These are phyloP conservation scores for Salvia splendens DNA, from an alignment of 257 asterid genomes.

Conservation along the genomic window DNA sequence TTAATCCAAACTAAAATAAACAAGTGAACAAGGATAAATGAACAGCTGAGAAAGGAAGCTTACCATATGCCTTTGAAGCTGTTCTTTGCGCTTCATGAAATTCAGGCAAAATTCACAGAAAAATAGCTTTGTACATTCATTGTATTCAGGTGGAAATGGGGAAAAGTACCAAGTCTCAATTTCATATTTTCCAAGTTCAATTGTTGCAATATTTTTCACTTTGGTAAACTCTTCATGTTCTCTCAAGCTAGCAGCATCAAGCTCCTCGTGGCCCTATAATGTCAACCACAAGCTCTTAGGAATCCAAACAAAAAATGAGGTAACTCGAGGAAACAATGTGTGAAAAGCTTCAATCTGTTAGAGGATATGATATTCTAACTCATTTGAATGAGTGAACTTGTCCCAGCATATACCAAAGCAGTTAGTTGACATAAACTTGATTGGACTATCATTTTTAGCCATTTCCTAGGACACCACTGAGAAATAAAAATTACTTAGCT, in stretches of 20 bases:
- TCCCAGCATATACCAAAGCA: background rate
- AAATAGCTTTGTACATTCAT: slow-evolving; percentile 79
- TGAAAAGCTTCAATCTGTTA: background rate
- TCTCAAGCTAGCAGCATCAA: slow-evolving; percentile 97
- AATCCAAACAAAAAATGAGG: slow-evolving; percentile 17
- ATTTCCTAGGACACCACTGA: slow-evolving; percentile 11
- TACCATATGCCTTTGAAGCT: slow-evolving; percentile 94
- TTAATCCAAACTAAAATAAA: slow-evolving; percentile 18
- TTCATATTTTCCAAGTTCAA: slow-evolving; percentile 95
- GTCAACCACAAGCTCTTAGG: slow-evolving; percentile 22
- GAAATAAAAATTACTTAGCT: background rate
- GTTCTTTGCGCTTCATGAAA: slow-evolving; percentile 89
- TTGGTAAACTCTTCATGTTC: slow-evolving; percentile 95
- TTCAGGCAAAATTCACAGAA: slow-evolving; percentile 89
- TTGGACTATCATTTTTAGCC: background rate
- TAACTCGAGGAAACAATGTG: slow-evolving; percentile 8
- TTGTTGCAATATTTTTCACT: slow-evolving; percentile 80
- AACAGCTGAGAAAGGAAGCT: slow-evolving; percentile 32
- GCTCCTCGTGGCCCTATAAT: slow-evolving; percentile 99
- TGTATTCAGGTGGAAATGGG: slow-evolving; percentile 94
- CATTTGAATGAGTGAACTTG: background rate
- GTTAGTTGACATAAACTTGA: background rate
- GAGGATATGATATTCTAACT: background rate
- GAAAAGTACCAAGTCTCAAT: slow-evolving; percentile 99
- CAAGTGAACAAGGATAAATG: background rate